Base-by-base conservation (phyloP, 2,329 filamentous ascomycete species). In the Claviceps humidiphila region DNA sequence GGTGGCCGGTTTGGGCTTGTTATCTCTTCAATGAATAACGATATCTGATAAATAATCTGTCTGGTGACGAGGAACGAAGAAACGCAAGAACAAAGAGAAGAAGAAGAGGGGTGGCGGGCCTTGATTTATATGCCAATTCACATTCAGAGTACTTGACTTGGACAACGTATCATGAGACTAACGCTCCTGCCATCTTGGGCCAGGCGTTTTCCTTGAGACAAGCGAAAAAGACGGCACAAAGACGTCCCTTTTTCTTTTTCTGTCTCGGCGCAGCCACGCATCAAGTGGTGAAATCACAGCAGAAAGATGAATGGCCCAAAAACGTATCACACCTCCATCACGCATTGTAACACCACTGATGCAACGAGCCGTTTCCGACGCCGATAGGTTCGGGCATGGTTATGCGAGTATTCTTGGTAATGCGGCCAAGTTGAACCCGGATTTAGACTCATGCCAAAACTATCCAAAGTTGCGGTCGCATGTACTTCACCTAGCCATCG, bases 321-420 rank as follows among this genome's bases (percentile, higher is more conserved):
- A 40, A 11, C n/a, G 26, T 30, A 37, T 17, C 37, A 42, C 39
- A 40, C 38, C 38, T 17, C 37, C 39, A 37, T 47, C 38, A 24
- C 38, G 24, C 38, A 14, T 16, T 24, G 44, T 66, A 54, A 61
- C 63, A 66, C 63, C 45, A 54, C 55, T 24, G 47, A 61, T 65
- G 64, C 58, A 57, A 57, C 56, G 52, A 59, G 61, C 67, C 66
- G 59, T 57, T 57, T 63, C 60, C 61, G 59, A 65, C 64, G 63
- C 64, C 58, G 63, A 66, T 58, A 61, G 58, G 16, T 41, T 43
- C 17, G 17, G 39, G 30, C 20, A 38, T 24, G 16, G 9, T 20
- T 44, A 34, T 22, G 47, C 20, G 17, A 26, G 22, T 17, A 17
- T 9, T 17, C 40, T 17, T 46, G 34, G 22, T 13, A 44, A 40